Base-by-base conservation (phyloP, 257 asterid genomes). In the Solanum chmielewskii region DNA sequence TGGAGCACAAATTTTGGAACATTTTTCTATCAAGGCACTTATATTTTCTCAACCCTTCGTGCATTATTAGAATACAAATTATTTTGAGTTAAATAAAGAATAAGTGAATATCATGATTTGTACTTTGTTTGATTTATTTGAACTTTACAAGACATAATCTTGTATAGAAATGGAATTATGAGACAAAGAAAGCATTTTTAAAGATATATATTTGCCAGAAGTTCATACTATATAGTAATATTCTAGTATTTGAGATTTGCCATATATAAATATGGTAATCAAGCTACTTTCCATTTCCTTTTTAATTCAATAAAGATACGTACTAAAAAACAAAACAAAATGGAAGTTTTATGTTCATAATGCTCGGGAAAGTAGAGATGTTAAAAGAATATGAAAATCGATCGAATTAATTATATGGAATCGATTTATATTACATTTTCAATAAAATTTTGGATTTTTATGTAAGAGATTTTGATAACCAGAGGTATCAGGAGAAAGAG, bases 51-150 rank as follows among this genome's bases (percentile, higher is more conserved):
- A 42, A n/a, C 31, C 21, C 11, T 41, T 76, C 20, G 35, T 21
- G 56, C 13, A 5, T 41, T 41, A 25, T 77, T 78, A 78, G n/a
- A 78, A 45, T 78, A n/a, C 14, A 18, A 25, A 78, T 45, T 14
- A 78, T 42, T 47, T 78, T 44, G 13, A 78, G 60, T 78, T 78
- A 78, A 41, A 44, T 78, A 9, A 78, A 78, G 52, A 77, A 77
- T 37, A 25, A 25, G 41, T 45, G n/a, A 45, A 25, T 21, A 78
- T 45, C 15, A 45, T 45, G 16, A 78, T 45, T 78, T 45, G 16
- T 9, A 45, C 66, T 78, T 78, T 45, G 64, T 77, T 77, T 14
- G 29, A 44, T 77, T 44, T 45, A 25, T 42, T 77, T 13, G 64
- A 25, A 39, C 33, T 39, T 75, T 69, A 39, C 6, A 41, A 75